Evolutionary conservation across 2,329 filamentous ascomycete species (phyloP).

Genomic region (Penicillium sp.): DNA sequence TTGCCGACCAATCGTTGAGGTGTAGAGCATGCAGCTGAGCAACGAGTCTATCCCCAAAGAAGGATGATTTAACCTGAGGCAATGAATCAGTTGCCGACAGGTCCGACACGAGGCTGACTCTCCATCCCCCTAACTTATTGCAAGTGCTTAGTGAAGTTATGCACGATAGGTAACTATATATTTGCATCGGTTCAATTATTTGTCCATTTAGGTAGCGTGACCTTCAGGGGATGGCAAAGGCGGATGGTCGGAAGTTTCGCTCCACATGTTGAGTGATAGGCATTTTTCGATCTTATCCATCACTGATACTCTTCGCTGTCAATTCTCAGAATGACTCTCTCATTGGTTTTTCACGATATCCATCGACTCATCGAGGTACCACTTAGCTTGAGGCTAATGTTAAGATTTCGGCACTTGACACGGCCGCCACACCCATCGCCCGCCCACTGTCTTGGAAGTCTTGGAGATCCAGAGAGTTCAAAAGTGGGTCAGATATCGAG

Average conservation of each 20-base stretch:
- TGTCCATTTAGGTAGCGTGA: neutral
- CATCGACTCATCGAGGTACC: constrained; percentile 16
- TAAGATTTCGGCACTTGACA: constrained; percentile 23
- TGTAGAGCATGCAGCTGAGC: neutral
- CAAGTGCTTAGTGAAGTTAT: neutral
- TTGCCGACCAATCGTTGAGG: neutral
- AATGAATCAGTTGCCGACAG: neutral
- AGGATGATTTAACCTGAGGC: neutral
- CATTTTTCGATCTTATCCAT: neutral
- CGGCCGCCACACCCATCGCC: constrained; percentile 26
- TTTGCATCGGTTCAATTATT: neutral
- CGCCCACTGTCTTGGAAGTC: constrained; percentile 2
- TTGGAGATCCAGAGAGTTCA: constrained; percentile 14
- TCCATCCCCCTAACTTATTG: neutral
- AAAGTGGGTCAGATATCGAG: constrained; percentile 20
- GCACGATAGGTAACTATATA: too few relatives aligned
- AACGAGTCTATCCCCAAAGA: neutral
- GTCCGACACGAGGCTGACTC: neutral
- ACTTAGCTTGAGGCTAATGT: constrained; percentile 22
- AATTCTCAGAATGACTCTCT: constrained; percentile 15
- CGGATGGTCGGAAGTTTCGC: too few relatives aligned
- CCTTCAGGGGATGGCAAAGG: neutral
- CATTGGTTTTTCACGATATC: too few relatives aligned
- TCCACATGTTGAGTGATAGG: neutral
- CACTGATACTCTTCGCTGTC: neutral